Percentiles rank a stretch among this genome's conserved stretches.
Conservation (phyloP, 2,329 filamentous ascomycete genomes). For the Ascochyta lentis region DNA sequence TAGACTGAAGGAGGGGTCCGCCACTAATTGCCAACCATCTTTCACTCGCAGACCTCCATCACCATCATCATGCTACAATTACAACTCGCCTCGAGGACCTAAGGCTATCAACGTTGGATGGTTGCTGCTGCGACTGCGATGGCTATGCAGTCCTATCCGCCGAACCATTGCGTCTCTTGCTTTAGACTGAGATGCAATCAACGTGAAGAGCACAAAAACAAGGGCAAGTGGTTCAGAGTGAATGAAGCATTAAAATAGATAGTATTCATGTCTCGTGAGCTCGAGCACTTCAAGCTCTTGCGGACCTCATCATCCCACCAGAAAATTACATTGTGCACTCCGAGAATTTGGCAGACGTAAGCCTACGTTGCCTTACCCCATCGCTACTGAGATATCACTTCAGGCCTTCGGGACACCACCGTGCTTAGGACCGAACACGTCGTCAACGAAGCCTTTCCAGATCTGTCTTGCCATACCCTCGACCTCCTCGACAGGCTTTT, state of each 20-base stretch:
- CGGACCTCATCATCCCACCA: slow-evolving; percentile 19
- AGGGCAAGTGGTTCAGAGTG: background rate
- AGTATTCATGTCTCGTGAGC: slow-evolving; percentile 42
- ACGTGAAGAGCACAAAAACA: no score
- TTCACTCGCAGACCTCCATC: background rate
- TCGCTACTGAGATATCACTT: slow-evolving; percentile 1
- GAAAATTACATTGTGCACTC: slow-evolving; percentile 7
- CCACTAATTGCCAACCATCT: background rate
- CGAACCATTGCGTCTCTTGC: no score
- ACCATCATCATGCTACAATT: no score
- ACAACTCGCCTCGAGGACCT: no score
- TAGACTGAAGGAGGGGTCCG: slow-evolving; percentile 1
- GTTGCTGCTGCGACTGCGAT: background rate
- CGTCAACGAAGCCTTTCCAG: slow-evolving; percentile 59
- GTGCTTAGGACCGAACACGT: slow-evolving; percentile 52
- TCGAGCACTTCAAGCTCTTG: slow-evolving; percentile 45
- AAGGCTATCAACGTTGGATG: background rate
- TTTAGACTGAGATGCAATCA: no score
- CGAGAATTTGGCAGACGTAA: background rate
- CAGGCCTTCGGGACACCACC: slow-evolving; percentile 30
- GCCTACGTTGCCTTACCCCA: background rate
- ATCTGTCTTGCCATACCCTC: slow-evolving; percentile 53
- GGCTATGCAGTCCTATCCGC: background rate
- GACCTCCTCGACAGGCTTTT: slow-evolving; percentile 50
- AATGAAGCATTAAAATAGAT: slow-evolving; percentile 14